Percentiles rank a stretch among this genome's conserved stretches.
These are phyloP conservation scores for Lentinula novae-zelandiae DNA, from an alignment of 1,284 basidiomycete species.

Conservation along the genomic window DNA sequence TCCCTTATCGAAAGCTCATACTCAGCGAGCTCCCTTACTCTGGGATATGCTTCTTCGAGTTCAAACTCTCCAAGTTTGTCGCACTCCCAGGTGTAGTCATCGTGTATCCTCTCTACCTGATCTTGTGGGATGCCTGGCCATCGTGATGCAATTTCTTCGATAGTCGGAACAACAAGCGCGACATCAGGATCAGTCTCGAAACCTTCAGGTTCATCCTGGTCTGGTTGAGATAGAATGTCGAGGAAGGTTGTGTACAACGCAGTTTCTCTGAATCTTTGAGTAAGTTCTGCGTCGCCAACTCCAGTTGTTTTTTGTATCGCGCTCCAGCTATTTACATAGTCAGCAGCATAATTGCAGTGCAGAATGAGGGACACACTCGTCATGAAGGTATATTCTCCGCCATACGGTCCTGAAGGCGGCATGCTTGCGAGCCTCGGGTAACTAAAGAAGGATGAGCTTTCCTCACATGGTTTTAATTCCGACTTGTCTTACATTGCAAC, in stretches of 20 bases:
- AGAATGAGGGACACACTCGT: constrained; percentile 66
- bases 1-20: constrained; percentile 34
- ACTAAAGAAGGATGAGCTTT: constrained; percentile 23
- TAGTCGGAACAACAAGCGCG: constrained; percentile 49
- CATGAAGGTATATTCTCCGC: constrained; percentile 84
- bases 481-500: constrained; percentile 43
- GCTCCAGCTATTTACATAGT: constrained; percentile 55
- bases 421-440: constrained; percentile 66
- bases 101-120: constrained; percentile 50
- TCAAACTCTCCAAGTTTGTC: constrained; percentile 50
- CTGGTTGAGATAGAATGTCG: constrained; percentile 39
- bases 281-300: constrained; percentile 69
- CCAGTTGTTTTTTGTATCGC: constrained; percentile 62
- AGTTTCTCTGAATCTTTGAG: constrained; percentile 59
- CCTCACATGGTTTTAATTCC: neutral
- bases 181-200: constrained; percentile 52
- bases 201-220: constrained; percentile 34
- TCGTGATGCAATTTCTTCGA: constrained; percentile 57
- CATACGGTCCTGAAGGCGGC: constrained; percentile 76
- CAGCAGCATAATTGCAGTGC: neutral
- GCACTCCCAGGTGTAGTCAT: constrained; percentile 60
- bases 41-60: constrained; percentile 55
- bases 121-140: constrained; percentile 69
- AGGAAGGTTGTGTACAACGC: constrained; percentile 65
- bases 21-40: constrained; percentile 56